Percentiles rank a stretch among this genome's conserved stretches.
Conservation (phyloP, 108 stramenopile species). For the Aurantiochytrium sp. region DNA sequence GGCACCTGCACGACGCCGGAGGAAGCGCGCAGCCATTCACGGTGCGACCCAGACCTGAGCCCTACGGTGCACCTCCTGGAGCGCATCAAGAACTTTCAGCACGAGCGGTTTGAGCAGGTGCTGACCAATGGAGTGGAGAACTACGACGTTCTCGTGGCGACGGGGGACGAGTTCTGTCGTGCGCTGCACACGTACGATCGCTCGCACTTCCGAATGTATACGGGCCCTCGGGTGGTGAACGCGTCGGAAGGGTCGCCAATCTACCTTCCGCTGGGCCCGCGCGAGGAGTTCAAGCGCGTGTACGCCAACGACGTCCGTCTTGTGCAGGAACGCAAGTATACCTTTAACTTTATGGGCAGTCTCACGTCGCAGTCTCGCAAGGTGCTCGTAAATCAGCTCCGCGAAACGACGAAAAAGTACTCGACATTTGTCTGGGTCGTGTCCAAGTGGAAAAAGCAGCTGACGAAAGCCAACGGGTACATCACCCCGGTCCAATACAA, state of each 20-base stretch:
- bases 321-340: not conserved
- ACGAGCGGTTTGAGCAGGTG: constrained; percentile 19
- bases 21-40: not conserved
- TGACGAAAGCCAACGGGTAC: constrained; percentile 29
- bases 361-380: not conserved
- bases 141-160: not conserved
- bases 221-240: not conserved
- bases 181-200: not conserved
- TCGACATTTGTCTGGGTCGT: not conserved
- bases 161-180: constrained; percentile 9
- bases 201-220: not conserved
- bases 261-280: constrained; percentile 19
- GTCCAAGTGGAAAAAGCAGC: constrained; percentile 19
- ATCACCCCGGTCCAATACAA: constrained; percentile 38
- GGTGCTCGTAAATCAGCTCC: not conserved
- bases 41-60: not conserved
- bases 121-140: constrained; percentile 10
- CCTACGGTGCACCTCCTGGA: constrained; percentile 7
- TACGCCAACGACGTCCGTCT: not conserved
- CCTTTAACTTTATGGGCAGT: constrained; percentile 3
- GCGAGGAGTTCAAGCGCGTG: constrained; percentile 24
- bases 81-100: constrained; percentile 28
- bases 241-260: not conserved
- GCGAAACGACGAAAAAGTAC: not conserved
- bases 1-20: not conserved